Evolutionary conservation across 108 stramenopile genomes (phyloP).

Genomic region (Cylindrotheca fusiformis): DNA sequence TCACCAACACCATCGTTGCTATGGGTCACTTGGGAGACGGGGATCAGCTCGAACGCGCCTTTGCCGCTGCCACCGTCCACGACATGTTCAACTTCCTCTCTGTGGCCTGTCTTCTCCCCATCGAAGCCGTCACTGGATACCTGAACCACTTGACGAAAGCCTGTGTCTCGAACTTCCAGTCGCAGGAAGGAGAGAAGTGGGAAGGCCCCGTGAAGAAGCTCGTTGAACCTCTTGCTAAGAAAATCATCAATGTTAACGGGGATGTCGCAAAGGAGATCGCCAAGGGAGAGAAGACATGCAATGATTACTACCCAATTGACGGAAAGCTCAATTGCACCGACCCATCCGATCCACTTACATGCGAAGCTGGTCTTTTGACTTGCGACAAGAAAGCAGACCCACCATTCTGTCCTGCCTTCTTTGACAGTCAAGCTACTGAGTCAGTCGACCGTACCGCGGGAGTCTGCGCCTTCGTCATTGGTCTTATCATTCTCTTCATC

Average conservation of each 20-base stretch:
- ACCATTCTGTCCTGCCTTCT: conserved; percentile 69
- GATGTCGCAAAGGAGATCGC: conserved; percentile 69
- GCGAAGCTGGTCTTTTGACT: conserved; percentile 56
- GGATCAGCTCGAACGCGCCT: conserved; percentile 81
- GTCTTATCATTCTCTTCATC: conserved; percentile 59
- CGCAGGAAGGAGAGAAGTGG: conserved; percentile 60
- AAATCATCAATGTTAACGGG: conserved; percentile 72
- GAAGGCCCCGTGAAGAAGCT: conserved; percentile 74
- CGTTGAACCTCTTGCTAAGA: conserved; percentile 55
- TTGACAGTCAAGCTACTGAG: conserved; percentile 54
- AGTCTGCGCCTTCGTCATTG: conserved; percentile 60
- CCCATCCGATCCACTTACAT: conserved; percentile 33
- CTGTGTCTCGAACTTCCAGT: conserved; percentile 40
- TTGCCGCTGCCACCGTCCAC: conserved; percentile 90
- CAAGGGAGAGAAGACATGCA: conserved; percentile 32
- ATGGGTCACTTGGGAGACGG: conserved; percentile 83
- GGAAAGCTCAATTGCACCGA: conserved; percentile 30
- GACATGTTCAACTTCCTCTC: conserved; percentile 88
- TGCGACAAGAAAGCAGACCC: conserved; percentile 46
- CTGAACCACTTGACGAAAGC: conserved; percentile 52
- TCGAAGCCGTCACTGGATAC: conserved; percentile 65
- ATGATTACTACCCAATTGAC: conserved; percentile 61
- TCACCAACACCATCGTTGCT: conserved; percentile 84
- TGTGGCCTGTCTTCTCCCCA: conserved; percentile 68
- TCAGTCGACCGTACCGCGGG: conserved; percentile 68